A percentile compares a stretch with the other conserved stretches of the same genome.
phyloP scores from a whole-genome alignment of 2,329 filamentous ascomycete genomes.

The Colletotrichum liaoningense region DNA sequence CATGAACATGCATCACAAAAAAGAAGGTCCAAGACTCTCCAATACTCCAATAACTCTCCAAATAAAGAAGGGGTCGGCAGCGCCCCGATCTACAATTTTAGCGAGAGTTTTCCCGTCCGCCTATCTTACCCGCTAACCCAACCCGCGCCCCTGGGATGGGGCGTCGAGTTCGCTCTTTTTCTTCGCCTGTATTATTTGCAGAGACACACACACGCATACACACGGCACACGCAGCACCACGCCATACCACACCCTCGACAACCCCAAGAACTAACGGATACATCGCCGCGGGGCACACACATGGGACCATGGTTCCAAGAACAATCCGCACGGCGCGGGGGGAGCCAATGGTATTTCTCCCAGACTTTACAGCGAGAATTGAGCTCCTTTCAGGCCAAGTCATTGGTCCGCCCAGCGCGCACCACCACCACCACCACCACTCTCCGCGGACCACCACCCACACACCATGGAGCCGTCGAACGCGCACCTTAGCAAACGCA shows the following conservation, averaged over 20 bases:
- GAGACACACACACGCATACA: no score
- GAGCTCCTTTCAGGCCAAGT: background rate
- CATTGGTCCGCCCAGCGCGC: conserved; percentile 22
- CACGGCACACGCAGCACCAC: no score
- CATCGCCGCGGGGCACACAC: background rate
- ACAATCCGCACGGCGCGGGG: background rate
- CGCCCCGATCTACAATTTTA: background rate
- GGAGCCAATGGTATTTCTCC: background rate
- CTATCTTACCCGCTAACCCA: background rate
- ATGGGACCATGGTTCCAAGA: background rate
- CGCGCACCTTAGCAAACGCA: no score
- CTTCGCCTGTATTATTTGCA: background rate
- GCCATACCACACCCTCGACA: background rate
- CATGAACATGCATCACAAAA: no score
- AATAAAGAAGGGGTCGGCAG: background rate
- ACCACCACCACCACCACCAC: background rate
- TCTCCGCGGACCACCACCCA: background rate
- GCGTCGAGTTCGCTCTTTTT: background rate
- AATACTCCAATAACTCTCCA: background rate
- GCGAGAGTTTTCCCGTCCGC: background rate
- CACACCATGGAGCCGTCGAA: background rate
- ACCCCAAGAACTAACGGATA: no score
- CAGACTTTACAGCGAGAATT: conserved; percentile 36
- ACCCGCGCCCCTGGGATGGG: background rate
- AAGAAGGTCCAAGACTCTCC: background rate